Percentiles rank a stretch among this genome's conserved stretches.
Conservation (phyloP, 495 filamentous ascomycete genomes). For the Halenospora varia region DNA sequence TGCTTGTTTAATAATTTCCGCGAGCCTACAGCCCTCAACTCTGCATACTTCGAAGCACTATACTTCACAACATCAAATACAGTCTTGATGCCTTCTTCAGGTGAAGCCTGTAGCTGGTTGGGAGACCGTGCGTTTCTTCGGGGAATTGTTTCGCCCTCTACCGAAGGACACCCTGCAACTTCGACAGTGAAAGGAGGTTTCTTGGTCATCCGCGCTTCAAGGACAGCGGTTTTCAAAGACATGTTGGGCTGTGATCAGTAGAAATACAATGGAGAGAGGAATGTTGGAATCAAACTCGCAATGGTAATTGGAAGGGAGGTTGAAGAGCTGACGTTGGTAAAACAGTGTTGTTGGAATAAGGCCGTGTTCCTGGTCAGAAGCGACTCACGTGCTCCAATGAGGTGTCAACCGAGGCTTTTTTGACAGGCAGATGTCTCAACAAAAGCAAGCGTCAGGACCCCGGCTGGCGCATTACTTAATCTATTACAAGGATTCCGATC, state of each 20-base stretch:
- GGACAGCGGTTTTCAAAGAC: neutral
- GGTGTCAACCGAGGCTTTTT: too few species aligned
- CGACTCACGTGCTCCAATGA: too few species aligned
- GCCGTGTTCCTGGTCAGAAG: too few species aligned
- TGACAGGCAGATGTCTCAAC: too few species aligned
- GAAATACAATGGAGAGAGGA: conserved; percentile 59
- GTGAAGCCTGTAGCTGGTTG: conserved; percentile 45
- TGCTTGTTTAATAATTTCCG: conserved; percentile 55
- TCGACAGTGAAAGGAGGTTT: conserved; percentile 54
- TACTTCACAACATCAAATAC: conserved; percentile 55
- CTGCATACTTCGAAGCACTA: conserved; percentile 46
- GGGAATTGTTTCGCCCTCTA: conserved; percentile 61
- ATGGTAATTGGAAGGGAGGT: too few species aligned
- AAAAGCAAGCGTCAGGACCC: too few species aligned
- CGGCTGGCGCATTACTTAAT: too few species aligned
- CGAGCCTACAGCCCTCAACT: conserved; percentile 54
- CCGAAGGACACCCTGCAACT: conserved; percentile 39
- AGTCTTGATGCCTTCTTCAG: conserved; percentile 48
- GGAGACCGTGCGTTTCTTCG: conserved; percentile 51
- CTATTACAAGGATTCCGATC: too few species aligned
- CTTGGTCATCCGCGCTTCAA: conserved; percentile 33
- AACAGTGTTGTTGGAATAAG: too few species aligned
- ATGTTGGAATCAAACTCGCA: too few species aligned
- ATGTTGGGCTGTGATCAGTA: conserved; percentile 67
- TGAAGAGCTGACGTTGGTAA: too few species aligned